Percentiles rank a stretch among this genome's conserved stretches.
phyloP scores from a whole-genome alignment of 1,284 basidiomycete species.

The Heterobasidion annosum region DNA sequence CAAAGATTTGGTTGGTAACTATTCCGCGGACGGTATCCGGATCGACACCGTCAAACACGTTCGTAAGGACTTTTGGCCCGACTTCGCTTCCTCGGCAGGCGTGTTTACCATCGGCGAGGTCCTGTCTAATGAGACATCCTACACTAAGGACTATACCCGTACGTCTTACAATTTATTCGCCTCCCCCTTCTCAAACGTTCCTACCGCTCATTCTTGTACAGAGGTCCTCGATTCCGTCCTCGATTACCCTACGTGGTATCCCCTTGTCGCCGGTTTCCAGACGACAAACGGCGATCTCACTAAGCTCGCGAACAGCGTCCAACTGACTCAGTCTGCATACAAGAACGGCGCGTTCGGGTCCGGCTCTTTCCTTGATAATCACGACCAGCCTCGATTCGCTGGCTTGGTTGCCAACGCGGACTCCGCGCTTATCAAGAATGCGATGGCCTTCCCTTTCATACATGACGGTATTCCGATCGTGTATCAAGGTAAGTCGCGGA shows the following conservation, averaged over 20 bases:
- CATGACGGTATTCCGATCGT: constrained; percentile 45
- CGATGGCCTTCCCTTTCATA: constrained; percentile 25
- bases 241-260: constrained; percentile 46
- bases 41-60: constrained; percentile 70
- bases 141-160: neutral
- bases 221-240: constrained; percentile 39
- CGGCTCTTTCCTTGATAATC: constrained; percentile 43
- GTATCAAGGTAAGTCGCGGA: constrained; percentile 31
- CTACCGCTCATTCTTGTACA: neutral
- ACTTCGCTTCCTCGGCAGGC: constrained; percentile 62
- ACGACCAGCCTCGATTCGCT: constrained; percentile 39
- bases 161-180: neutral
- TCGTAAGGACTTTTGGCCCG: constrained; percentile 59
- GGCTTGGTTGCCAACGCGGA: constrained; percentile 23
- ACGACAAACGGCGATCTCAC: constrained; percentile 24
- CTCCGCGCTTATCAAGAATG: constrained; percentile 22
- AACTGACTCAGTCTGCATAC: constrained; percentile 22
- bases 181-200: neutral
- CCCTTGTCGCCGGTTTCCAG: constrained; percentile 28
- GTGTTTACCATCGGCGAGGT: constrained; percentile 87
- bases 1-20: constrained; percentile 50
- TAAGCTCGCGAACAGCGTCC: constrained; percentile 20
- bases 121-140: constrained; percentile 37
- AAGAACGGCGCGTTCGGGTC: constrained; percentile 15
- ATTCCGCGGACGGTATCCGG: constrained; percentile 64